Percentiles rank a stretch among this genome's conserved stretches.
These are phyloP conservation scores for Macrophomina pseudophaseolina DNA, from an alignment of 2,329 filamentous ascomycete genomes.

Conservation along the genomic window DNA sequence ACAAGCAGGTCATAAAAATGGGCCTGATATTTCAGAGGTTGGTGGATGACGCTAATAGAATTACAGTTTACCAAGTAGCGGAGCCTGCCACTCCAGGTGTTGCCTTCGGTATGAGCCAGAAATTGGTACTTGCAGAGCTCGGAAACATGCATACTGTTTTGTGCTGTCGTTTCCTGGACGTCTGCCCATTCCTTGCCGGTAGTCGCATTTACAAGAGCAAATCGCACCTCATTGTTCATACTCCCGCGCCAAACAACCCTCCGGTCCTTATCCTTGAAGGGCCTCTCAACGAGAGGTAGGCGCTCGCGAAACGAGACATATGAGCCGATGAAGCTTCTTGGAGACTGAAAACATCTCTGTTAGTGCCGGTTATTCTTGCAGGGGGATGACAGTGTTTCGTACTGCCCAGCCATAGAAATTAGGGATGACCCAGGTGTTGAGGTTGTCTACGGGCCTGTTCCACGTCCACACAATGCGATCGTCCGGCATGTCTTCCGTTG, in stretches of 20 bases:
- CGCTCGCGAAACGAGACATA: constrained; percentile 29
- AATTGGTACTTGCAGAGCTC: constrained; percentile 34
- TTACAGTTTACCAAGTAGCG: constrained; percentile 42
- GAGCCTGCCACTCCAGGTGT: constrained; percentile 39
- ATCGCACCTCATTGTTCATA: constrained; percentile 33
- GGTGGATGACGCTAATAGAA: constrained; percentile 57
- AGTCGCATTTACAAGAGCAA: constrained; percentile 32
- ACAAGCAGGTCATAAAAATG: constrained; percentile 55
- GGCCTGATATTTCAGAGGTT: constrained; percentile 53
- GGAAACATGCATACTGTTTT: constrained; percentile 31
- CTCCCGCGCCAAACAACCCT: constrained; percentile 40
- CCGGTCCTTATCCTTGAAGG: constrained; percentile 34
- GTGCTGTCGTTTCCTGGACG: constrained; percentile 32
- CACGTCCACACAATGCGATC: constrained; percentile 29
- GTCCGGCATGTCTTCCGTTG: constrained; percentile 11
- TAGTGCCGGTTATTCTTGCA: not conserved
- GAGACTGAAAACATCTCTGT: not conserved
- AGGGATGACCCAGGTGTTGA: constrained; percentile 25
- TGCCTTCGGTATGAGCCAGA: constrained; percentile 32
- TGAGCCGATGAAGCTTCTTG: constrained; percentile 22
- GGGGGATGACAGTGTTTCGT: not conserved
- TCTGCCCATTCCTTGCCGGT: constrained; percentile 36
- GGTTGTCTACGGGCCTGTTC: constrained; percentile 8
- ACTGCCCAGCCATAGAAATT: constrained; percentile 32
- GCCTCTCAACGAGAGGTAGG: constrained; percentile 21